A percentile compares a stretch with the other conserved stretches of the same genome.
These are phyloP conservation scores for Euphorbia schlechtendalii DNA, from an alignment of 441 rosid species.

Conservation along the genomic window DNA sequence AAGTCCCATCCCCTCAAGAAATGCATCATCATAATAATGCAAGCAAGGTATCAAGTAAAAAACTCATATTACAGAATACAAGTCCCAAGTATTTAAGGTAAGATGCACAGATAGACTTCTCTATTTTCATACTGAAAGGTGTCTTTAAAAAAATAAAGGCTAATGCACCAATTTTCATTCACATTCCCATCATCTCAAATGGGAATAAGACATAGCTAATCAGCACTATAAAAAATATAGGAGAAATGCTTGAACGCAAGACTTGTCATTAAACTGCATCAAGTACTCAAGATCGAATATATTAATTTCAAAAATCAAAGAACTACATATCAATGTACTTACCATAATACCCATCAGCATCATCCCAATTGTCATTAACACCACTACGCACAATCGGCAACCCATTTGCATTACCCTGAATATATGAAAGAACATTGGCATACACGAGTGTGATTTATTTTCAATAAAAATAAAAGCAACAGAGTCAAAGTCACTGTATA, in stretches of 20 bases:
- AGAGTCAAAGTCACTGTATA: background rate
- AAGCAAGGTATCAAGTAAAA: background rate
- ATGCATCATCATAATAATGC: background rate
- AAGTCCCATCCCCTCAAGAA: background rate
- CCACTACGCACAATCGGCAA: slow-evolving; percentile 65
- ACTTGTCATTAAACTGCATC: background rate
- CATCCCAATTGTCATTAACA: slow-evolving; percentile 99
- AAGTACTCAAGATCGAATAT: background rate
- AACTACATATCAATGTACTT: slow-evolving; percentile 24
- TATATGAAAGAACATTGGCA: slow-evolving; percentile 16
- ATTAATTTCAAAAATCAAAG: background rate
- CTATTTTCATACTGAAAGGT: background rate
- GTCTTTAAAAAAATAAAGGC: too few species aligned
- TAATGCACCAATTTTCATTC: too few species aligned
- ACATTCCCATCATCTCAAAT: background rate
- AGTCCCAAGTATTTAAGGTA: background rate
- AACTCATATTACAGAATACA: background rate
- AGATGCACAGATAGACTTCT: background rate
- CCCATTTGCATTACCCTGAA: slow-evolving; percentile 70
- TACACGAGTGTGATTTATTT: background rate
- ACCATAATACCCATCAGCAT: slow-evolving; percentile 97
- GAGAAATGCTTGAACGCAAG: background rate
- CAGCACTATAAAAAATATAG: background rate
- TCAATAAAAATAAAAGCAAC: too few species aligned
- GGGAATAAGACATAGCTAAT: background rate